Evolutionary conservation across 164 flowering plant species (phyloP).

Genomic region (Chimonanthus salicifolius): DNA sequence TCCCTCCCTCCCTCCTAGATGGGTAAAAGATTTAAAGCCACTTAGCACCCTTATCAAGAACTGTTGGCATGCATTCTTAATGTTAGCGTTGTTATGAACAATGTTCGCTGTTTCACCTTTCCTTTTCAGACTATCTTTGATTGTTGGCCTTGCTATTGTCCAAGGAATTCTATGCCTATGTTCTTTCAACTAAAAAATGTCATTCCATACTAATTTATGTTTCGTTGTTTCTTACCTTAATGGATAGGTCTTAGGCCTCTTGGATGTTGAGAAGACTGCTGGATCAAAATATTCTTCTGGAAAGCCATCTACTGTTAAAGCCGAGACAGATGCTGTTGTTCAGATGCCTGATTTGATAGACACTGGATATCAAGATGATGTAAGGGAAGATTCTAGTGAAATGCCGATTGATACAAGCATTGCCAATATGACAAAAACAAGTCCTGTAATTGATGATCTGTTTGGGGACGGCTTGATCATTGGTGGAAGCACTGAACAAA

Average conservation of each 20-base stretch:
- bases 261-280: conserved; percentile 40
- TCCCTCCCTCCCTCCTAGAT: no score
- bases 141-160: no score
- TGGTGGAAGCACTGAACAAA: conserved; percentile 25
- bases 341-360: conserved; percentile 86
- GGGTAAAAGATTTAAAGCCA: no score
- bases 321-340: conserved; percentile 26
- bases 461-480: conserved; percentile 50
- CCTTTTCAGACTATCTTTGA: no score
- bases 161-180: no score
- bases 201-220: neutral
- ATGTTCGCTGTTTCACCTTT: no score
- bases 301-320: conserved; percentile 28
- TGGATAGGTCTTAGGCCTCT: conserved; percentile 63
- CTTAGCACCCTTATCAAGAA: no score
- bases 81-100: no score
- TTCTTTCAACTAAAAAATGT: neutral
- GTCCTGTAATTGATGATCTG: conserved; percentile 62
- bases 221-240: neutral
- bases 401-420: conserved; percentile 23
- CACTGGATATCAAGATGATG: conserved; percentile 55
- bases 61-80: no score
- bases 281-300: conserved; percentile 23
- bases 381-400: conserved; percentile 22
- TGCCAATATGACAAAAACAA: conserved; percentile 19